phyloP scores from a whole-genome alignment of 129 eudicot genomes.

The Helichrysum umbraculigerum region DNA sequence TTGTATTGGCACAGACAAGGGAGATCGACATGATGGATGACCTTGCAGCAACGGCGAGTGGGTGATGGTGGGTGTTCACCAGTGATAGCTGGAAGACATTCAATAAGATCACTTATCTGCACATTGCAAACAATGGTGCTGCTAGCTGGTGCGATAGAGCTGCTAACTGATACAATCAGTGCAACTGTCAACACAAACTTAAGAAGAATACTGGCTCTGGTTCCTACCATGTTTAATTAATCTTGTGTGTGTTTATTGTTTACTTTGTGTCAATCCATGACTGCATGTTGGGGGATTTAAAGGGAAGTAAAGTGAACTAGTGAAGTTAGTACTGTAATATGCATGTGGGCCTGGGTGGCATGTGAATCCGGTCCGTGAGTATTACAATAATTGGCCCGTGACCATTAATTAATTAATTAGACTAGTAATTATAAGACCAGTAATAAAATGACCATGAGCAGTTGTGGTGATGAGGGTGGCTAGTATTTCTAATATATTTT shows the following conservation, averaged over 20 bases:
- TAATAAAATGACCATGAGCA: background rate
- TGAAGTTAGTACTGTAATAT: constrained; percentile 12
- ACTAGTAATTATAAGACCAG: background rate
- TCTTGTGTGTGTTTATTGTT: constrained; percentile 10
- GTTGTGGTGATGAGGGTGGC: background rate
- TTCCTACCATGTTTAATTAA: constrained; percentile 3
- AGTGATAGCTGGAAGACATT: constrained; percentile 54
- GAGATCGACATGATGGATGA: constrained; percentile 42
- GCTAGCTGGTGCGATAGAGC: constrained; percentile 16
- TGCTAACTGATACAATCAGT: constrained; percentile 17
- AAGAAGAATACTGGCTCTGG: constrained; percentile 17
- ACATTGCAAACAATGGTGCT: constrained; percentile 42
- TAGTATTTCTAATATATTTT: background rate
- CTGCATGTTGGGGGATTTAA: constrained; percentile 12
- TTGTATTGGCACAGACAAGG: constrained; percentile 50
- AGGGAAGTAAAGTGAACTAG: background rate
- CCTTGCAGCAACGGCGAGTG: constrained; percentile 45
- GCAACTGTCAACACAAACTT: constrained; percentile 8
- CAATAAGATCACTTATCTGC: constrained; percentile 35
- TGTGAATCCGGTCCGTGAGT: constrained; percentile 29
- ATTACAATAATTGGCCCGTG: constrained; percentile 3
- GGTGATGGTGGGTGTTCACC: constrained; percentile 47
- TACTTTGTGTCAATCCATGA: constrained; percentile 5
- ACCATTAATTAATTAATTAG: background rate
- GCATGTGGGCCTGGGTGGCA: background rate